Percentiles rank a stretch among this genome's conserved stretches.
These are phyloP conservation scores for Pistacia atlantica DNA, from an alignment of 345 rosid species.

Conservation along the genomic window DNA sequence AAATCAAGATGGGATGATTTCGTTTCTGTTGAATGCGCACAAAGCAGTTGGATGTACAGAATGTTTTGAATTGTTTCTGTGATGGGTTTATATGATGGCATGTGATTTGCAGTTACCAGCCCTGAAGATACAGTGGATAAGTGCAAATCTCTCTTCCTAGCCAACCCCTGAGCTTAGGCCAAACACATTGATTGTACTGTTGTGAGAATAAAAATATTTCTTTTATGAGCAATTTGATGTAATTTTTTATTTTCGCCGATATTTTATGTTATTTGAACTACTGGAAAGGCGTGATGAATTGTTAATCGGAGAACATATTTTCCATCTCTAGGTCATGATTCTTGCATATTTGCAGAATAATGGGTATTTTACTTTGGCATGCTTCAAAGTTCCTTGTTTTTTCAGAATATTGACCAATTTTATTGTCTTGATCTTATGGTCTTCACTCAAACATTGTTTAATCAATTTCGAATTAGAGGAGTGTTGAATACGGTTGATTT, in stretches of 20 bases:
- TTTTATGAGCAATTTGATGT: background rate
- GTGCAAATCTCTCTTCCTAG: conserved; percentile 48
- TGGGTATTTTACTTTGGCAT: background rate
- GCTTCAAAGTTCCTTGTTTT: background rate
- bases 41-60: too few relatives aligned
- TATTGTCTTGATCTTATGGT: background rate
- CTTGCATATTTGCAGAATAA: background rate
- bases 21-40: background rate
- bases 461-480: too few relatives aligned
- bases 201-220: background rate
- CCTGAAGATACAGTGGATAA: conserved; percentile 69
- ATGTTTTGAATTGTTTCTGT: background rate
- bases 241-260: background rate
- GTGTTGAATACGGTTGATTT: too few relatives aligned
- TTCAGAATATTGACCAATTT: too few relatives aligned
- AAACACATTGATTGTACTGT: background rate
- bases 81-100: background rate
- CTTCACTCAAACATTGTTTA: too few relatives aligned
- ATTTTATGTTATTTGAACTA: background rate
- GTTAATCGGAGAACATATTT: background rate
- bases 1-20: background rate
- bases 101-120: conserved; percentile 63
- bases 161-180: conserved; percentile 17
- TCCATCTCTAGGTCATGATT: background rate
- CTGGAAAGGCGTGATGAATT: background rate